Evolutionary conservation across 352 stramenopile species (phyloP).

Genomic region (Globisporangium cylindrosporum): DNA sequence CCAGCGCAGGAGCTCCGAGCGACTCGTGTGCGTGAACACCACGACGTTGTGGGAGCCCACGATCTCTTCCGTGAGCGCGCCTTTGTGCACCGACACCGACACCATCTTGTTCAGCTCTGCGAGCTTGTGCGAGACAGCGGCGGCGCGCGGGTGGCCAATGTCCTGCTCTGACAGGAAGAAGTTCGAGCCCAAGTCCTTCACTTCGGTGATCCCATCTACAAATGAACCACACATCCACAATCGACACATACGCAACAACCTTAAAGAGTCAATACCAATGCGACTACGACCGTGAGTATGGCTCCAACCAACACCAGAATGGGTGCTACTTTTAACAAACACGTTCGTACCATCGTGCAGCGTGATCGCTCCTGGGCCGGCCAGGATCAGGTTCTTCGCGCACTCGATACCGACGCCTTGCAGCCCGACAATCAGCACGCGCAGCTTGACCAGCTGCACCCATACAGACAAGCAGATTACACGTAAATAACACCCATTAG

Average conservation of each 20-base stretch:
- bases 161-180: conserved; percentile 90
- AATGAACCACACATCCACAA: neutral
- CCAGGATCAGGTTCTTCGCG: conserved; percentile 93
- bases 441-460: conserved; percentile 65
- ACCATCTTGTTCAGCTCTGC: conserved; percentile 93
- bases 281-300: neutral
- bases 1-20: conserved; percentile 82
- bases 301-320: neutral
- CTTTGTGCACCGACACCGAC: conserved; percentile 68
- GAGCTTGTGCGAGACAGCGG: conserved; percentile 72
- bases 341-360: conserved; percentile 63
- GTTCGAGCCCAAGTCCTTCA: conserved; percentile 90
- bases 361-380: conserved; percentile 85
- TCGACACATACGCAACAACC: neutral
- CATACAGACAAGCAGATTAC: neutral
- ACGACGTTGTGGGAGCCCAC: conserved; percentile 82
- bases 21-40: conserved; percentile 80
- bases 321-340: neutral
- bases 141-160: conserved; percentile 61
- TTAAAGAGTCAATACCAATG: neutral
- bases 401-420: conserved; percentile 88
- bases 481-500: conserved; percentile 1
- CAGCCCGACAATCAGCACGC: conserved; percentile 84
- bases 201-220: conserved; percentile 61
- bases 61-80: conserved; percentile 57